These are phyloP conservation scores for Suillus sp. DNA, from an alignment of 768 basidiomycete species.

Conservation along the genomic window DNA sequence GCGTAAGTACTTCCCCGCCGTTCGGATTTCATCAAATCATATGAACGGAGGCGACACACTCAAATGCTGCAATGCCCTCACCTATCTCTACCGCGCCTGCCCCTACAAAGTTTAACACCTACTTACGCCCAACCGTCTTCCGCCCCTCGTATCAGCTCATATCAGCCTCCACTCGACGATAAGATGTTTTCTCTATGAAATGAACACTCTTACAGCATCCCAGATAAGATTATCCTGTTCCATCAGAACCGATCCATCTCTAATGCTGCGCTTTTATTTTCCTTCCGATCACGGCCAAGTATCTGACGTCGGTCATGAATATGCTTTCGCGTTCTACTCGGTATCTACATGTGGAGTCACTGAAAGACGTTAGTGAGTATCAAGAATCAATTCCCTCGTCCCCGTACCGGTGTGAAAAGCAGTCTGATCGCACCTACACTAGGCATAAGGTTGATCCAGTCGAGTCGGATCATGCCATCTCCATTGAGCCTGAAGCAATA, in stretches of 20 bases:
- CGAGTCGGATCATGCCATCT: background rate
- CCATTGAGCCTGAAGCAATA: background rate
- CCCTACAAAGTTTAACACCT: constrained; percentile 3
- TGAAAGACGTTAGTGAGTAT: background rate
- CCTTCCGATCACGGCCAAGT: background rate
- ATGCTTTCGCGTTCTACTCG: background rate
- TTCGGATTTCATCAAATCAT: constrained; percentile 13
- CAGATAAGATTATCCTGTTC: background rate
- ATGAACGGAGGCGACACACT: constrained; percentile 14
- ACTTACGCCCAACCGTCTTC: constrained; percentile 2
- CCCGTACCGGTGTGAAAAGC: background rate
- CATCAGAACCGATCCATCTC: background rate
- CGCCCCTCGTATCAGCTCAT: background rate
- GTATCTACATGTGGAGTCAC: background rate
- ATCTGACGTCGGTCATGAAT: background rate
- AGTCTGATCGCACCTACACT: background rate
- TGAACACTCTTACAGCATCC: background rate
- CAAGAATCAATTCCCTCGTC: background rate
- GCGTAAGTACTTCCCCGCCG: constrained; percentile 11
- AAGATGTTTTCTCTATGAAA: background rate
- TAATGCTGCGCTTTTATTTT: background rate
- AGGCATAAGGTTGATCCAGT: background rate
- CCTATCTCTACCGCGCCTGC: constrained; percentile 5
- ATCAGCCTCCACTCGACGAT: constrained; percentile 1
- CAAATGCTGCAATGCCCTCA: constrained; percentile 6